Base-by-base conservation (phyloP, 441 rosid genomes). In the Euphorbia celastroides region DNA sequence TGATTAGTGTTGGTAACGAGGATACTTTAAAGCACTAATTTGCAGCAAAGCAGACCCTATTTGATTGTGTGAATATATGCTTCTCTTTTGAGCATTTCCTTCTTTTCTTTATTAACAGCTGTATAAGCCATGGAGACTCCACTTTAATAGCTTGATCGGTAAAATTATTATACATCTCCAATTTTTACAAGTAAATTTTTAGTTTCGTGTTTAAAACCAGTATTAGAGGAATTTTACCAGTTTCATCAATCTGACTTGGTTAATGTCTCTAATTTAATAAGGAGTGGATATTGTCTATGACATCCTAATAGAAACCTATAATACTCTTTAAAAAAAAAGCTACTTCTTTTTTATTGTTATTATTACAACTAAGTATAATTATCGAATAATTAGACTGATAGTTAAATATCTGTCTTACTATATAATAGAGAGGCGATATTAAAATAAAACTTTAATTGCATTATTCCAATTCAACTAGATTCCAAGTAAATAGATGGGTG, bases 61-160 rank as follows among this genome's bases (percentile, higher is more conserved):
- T 16, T 52, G 59, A 63, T 71, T 55, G 22, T 17, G 67, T 9
- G 57, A 64, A 64, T 57, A 12, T 62, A 48, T 52, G 50, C 19
- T 30, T 57, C 61, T 62, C 70, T 42, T 51, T 22, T 51, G 58
- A 59, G 67, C 44, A 31, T 63, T 66, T 67, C 65, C 56, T 51
- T 51, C 25, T 51, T 51, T 20, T 14, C 5, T 44, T 44, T 44
- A 44, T 44, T 50, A 50, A 50, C 55, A 50, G 22, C 55, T 50
- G 19, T 50, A 50, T 17, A 19, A 50, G 22, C 23, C 56, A 13
- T 38, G 11, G 44, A 38, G 7, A 7, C 11, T 38, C 12, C 44
- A 9, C 44, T 38, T 38, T 19, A n/a, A 32, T 66, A 54, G 46
- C 60, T 57, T 66, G 25, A n/a, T n/a, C n/a, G 17, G 17, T 26